Evolutionary conservation across 768 basidiomycete species (phyloP), one percentile per base, ranked within the genome.

Genomic region (Phlegmacium glaucopus): DNA sequence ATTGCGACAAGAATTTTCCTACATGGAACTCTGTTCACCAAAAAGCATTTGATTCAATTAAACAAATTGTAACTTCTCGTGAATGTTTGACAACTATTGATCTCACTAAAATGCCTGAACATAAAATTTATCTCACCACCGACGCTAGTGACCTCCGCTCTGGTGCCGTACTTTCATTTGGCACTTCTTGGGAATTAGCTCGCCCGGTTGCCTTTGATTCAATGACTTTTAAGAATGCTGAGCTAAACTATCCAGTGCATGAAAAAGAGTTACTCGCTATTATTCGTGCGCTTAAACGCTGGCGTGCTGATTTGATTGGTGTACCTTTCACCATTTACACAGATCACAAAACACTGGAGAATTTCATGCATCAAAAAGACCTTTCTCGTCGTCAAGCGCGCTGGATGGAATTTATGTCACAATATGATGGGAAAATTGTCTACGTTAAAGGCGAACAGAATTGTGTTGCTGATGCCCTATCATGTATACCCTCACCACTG

Each of bases 381-480:
- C 51, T 0, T 9, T 38, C 34, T 0, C 7, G 15, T 29, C 37
- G 25, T 5, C 43, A 49, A 16, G 16, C 29, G 0, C 39, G 58
- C 0, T 73, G 71, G 72, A 54, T 57, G 42, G 59, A 71, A 54
- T 60, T 61, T 34, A 34, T 75, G 4, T 51, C 59, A 0, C 65
- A 74, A 22, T 75, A 61, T 45, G 61, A 74, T 18, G 61, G 57
- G 41, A 25, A 49, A 0, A 65, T 74, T 13, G 41, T 52, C 1
- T 75, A 74, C 44, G 45, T 74, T 1, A 39, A 42, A 2, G 72
- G 71, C 0, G 50, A 64, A 6, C 51, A 65, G 9, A 72, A 75
- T 49, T 50, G 50, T 2, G 59, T 60, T 0, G 64, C 70, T 0
- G 70, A 75, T 44, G 61, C 52, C 74, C 1, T 72, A 65, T 4